Percentiles rank a stretch among this genome's conserved stretches.
These are phyloP conservation scores for Calonectria montana DNA, from an alignment of 2,329 filamentous ascomycete species.

Conservation along the genomic window DNA sequence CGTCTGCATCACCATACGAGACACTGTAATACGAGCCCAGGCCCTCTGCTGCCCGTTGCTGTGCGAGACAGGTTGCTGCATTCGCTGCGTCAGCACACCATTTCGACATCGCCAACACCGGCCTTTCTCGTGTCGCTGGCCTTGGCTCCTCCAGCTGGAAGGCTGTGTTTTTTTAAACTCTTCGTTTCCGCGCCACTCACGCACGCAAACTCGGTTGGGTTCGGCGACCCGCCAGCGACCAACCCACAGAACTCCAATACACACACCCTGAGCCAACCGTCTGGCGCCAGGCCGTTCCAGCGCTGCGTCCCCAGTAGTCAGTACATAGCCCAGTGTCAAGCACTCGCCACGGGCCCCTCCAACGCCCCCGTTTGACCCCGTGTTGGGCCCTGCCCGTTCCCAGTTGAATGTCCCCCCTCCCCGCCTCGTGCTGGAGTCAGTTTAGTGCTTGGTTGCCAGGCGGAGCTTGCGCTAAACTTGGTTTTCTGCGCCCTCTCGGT, in stretches of 20 bases:
- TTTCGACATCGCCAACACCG: background rate
- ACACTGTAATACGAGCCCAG: conserved; percentile 12
- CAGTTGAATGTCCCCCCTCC: conserved; percentile 5
- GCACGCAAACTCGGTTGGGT: background rate
- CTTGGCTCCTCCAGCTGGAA: conserved; percentile 1
- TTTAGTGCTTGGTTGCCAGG: conserved; percentile 33
- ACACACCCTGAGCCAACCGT: background rate
- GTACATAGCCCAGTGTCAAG: conserved; percentile 2
- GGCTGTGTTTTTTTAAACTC: conserved; percentile 17
- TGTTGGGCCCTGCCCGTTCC: conserved; percentile 17
- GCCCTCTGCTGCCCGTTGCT: background rate
- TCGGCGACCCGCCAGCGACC: conserved; percentile 7
- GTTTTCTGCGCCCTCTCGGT: conserved; percentile 30
- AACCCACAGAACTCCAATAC: background rate
- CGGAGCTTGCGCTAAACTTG: conserved; percentile 37
- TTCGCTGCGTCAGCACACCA: conserved; percentile 22
- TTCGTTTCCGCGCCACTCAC: conserved; percentile 15
- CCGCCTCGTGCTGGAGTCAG: conserved; percentile 20
- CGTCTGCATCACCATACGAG: conserved; percentile 3
- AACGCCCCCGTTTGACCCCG: background rate
- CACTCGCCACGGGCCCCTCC: background rate
- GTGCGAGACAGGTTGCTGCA: conserved; percentile 10
- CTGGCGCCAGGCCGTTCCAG: conserved; percentile 3
- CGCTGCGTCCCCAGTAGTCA: background rate
- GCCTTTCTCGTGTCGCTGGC: conserved; percentile 15